phyloP scores from a whole-genome alignment of 2,329 filamentous ascomycete genomes.

The Penicillium sp. region DNA sequence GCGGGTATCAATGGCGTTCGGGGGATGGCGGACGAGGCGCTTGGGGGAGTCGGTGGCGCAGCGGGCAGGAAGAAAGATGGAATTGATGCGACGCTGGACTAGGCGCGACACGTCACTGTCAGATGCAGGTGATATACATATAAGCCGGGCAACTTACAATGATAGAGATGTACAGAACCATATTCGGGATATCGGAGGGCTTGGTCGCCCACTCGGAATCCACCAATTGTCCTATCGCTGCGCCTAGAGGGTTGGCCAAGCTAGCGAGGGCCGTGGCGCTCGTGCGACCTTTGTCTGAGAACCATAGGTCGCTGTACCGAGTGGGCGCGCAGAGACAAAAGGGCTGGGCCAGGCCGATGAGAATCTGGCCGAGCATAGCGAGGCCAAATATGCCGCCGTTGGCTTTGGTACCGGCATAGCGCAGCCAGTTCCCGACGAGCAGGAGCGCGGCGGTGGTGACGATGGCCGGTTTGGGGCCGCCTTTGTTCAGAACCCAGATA shows the following conservation, averaged over 20 bases:
- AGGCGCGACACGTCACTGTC: conserved; percentile 1
- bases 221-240: conserved; percentile 80
- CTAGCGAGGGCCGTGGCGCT: conserved; percentile 81
- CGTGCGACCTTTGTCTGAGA: conserved; percentile 76
- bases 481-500: conserved; percentile 71
- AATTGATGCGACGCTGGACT: conserved; percentile 61
- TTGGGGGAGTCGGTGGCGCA: conserved; percentile 70
- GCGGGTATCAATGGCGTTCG: conserved; percentile 52
- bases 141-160: conserved; percentile 56
- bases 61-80: conserved; percentile 79
- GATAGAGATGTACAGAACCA: conserved; percentile 80
- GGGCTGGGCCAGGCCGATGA: conserved; percentile 84
- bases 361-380: conserved; percentile 85
- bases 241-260: conserved; percentile 84
- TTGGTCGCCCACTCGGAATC: conserved; percentile 69
- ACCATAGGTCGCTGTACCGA: conserved; percentile 91
- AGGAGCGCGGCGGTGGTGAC: conserved; percentile 67
- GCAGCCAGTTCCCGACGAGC: conserved; percentile 84
- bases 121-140: not conserved
- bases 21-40: conserved; percentile 58
- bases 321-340: conserved; percentile 89
- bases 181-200: conserved; percentile 64
- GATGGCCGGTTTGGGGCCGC: conserved; percentile 73
- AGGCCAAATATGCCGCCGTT: conserved; percentile 63
- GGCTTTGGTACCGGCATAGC: conserved; percentile 65